Base-by-base conservation (phyloP, 495 filamentous ascomycete species). In the Penicillium goetzii region DNA sequence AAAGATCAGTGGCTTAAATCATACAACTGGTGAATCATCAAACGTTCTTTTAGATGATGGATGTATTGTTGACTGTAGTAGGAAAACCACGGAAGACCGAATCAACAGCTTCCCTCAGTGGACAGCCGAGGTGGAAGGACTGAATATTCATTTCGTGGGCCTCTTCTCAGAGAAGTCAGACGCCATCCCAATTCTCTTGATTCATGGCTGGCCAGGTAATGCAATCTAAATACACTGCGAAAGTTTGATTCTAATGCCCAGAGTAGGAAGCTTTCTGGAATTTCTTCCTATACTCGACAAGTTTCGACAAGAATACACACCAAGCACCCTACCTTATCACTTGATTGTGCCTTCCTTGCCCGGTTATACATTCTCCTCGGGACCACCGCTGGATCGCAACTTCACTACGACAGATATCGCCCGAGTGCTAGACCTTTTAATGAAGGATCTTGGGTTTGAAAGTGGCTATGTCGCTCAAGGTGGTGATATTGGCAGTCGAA, bases 31-130 rank as follows among this genome's bases (percentile, higher is more conserved):
- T 83, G 70, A 41, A 19, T 14, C 3, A 47, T 23, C 10, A 23
- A 47, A 10, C 11, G 10, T 47, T 11, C 19, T 15, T 17, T 17
- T 10, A 12, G 10, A 23, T n/a, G 21, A 6, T 0, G 43, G 10
- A 21, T 14, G 19, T 59, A n/a, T 10, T 19, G 1, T 49, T 33
- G 43, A 50, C 9, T 2, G 10, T n/a, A 26, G 47, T 19, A 83
- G 83, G 84, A 79, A 81, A 65, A 66, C 78, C 9, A 70, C 74
- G 14, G 87, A 90, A 67, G 64, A 74, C 12, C 77, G 78, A 36
- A 85, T 88, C 56, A 91, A 92, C 75, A 79, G 70, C 11, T 84
- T 88, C 63, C 86, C 88, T 3, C 84, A 92, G 62, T 91, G 81
- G 75, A 85, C 68, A 0, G 75, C 78, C 11, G 66, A 74, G 3